These are phyloP conservation scores for Arabidopsis suecica DNA, from an alignment of 345 rosid species.

Conservation along the genomic window DNA sequence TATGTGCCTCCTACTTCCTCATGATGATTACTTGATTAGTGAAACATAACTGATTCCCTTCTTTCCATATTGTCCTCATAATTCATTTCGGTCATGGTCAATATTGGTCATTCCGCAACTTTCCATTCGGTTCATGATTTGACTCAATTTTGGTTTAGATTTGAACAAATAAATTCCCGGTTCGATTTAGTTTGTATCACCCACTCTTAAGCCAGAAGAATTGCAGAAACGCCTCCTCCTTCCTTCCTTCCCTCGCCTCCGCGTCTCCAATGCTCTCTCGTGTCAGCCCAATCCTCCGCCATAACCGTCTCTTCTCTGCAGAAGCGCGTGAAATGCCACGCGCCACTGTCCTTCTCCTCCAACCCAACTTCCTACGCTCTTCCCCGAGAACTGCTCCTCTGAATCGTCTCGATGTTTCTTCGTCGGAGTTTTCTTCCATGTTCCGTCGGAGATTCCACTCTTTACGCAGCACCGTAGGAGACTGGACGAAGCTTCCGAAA, in stretches of 20 bases:
- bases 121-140: neutral
- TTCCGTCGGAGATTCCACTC: constrained; percentile 51
- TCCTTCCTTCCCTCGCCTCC: neutral
- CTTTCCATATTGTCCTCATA: no score
- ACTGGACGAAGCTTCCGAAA: constrained; percentile 41
- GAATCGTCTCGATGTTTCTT: constrained; percentile 33
- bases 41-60: no score
- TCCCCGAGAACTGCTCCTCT: constrained; percentile 22
- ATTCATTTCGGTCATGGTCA: no score
- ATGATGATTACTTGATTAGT: no score
- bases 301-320: constrained; percentile 30
- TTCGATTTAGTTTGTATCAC: constrained; percentile 6
- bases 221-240: neutral
- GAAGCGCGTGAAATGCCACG: constrained; percentile 67
- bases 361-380: constrained; percentile 1
- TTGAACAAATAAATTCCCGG: constrained; percentile 3
- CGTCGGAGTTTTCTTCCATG: constrained; percentile 31
- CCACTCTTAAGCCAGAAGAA: neutral
- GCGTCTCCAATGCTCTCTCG: constrained; percentile 52
- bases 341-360: constrained; percentile 46
- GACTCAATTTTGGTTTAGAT: neutral
- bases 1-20: no score
- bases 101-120: no score
- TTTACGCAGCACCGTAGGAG: constrained; percentile 30
- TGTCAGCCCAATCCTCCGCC: constrained; percentile 54